phyloP scores from a whole-genome alignment of 2,329 filamentous ascomycete species.

The Aspergillus calidoustus region DNA sequence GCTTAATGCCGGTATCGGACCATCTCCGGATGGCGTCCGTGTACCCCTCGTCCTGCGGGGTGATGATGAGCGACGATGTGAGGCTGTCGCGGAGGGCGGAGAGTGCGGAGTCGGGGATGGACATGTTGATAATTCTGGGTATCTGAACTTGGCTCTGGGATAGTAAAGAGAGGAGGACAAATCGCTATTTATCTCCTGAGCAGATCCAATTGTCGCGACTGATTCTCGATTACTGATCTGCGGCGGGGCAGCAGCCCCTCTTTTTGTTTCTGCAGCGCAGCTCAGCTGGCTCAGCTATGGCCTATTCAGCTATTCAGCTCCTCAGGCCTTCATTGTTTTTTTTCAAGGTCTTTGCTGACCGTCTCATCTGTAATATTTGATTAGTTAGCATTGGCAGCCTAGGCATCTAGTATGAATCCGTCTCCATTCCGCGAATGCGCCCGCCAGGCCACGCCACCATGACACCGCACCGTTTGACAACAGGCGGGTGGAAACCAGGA shows the following conservation, averaged over 20 bases:
- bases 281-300: not conserved
- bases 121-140: not conserved
- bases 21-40: constrained; percentile 31
- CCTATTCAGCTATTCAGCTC: not conserved
- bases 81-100: constrained; percentile 17
- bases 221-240: not conserved
- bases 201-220: too few relatives aligned
- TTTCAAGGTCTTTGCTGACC: not conserved
- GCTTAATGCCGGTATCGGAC: constrained; percentile 37
- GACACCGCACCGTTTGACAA: too few relatives aligned
- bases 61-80: constrained; percentile 23
- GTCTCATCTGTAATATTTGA: too few relatives aligned
- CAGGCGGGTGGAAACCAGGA: too few relatives aligned
- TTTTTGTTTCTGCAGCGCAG: not conserved
- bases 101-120: constrained; percentile 17
- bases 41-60: constrained; percentile 30
- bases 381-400: too few relatives aligned
- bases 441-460: too few relatives aligned
- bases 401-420: not conserved
- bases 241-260: not conserved
- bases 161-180: not conserved
- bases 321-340: not conserved
- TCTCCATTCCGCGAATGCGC: not conserved
- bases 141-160: not conserved
- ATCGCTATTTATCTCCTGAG: not conserved